Conservation (phyloP, 139 green algal genomes). For the Chlamydomonas applanata region DNA sequence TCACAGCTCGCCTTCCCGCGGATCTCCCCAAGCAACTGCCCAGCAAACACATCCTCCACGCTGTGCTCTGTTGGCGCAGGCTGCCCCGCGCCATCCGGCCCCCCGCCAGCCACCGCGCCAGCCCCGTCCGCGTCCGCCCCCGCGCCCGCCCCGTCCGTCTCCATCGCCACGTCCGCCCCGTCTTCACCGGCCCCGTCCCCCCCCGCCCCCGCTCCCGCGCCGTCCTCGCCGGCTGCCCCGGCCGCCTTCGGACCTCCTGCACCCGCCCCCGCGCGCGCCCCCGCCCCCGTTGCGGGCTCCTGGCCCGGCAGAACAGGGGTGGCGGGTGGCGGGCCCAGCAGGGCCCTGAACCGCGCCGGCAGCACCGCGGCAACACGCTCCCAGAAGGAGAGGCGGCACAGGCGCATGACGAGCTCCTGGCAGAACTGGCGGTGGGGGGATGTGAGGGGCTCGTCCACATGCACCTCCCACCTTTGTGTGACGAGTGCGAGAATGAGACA, state of each 20-base stretch:
- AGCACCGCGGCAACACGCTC: constrained; percentile 38
- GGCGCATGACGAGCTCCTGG: constrained; percentile 52
- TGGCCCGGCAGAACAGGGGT: constrained; percentile 31
- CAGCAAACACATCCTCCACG: constrained; percentile 27
- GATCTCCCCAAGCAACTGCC: constrained; percentile 34
- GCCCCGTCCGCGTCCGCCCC: constrained; percentile 5
- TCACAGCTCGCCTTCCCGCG: constrained; percentile 2
- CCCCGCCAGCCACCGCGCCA: background rate
- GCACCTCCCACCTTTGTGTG: constrained; percentile 45
- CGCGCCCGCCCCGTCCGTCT: constrained; percentile 12
- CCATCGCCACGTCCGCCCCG: background rate
- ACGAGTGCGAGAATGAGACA: no score
- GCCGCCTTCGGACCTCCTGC: background rate
- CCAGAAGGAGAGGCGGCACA: constrained; percentile 71
- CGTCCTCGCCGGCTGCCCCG: constrained; percentile 10
- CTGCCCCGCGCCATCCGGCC: constrained; percentile 3
- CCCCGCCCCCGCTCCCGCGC: background rate
- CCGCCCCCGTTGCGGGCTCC: background rate
- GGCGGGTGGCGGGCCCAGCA: constrained; percentile 58
- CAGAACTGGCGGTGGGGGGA: constrained; percentile 72
- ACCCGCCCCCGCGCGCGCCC: background rate
- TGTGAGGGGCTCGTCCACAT: constrained; percentile 60
- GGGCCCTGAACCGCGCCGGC: constrained; percentile 48
- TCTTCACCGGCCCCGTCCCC: background rate
- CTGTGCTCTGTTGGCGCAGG: no score